phyloP scores from a whole-genome alignment of 805 yeast species.

The Lipomyces kockii region DNA sequence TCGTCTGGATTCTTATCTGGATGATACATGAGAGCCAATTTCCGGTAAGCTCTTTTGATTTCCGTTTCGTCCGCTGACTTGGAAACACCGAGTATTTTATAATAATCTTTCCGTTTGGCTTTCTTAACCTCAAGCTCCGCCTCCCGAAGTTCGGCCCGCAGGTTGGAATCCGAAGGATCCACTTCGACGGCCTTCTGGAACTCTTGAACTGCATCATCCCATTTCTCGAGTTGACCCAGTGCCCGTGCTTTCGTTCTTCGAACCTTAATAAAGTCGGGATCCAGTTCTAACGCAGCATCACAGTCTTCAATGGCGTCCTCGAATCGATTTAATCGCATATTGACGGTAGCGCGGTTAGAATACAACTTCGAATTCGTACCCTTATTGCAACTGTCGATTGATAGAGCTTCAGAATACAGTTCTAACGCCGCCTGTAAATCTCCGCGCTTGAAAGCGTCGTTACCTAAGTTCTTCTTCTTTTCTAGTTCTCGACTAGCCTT shows the following conservation, averaged over 20 bases:
- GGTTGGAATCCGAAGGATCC: constrained; percentile 45
- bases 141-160: constrained; percentile 47
- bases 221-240: constrained; percentile 47
- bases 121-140: constrained; percentile 52
- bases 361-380: constrained; percentile 55
- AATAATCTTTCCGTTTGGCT: constrained; percentile 56
- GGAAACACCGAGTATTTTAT: constrained; percentile 63
- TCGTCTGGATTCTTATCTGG: constrained; percentile 87
- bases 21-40: constrained; percentile 73
- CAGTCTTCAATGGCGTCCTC: constrained; percentile 82
- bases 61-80: constrained; percentile 58
- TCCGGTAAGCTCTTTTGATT: constrained; percentile 78
- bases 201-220: constrained; percentile 48
- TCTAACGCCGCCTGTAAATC: constrained; percentile 68
- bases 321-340: constrained; percentile 74
- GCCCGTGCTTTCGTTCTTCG: constrained; percentile 50
- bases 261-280: constrained; percentile 72
- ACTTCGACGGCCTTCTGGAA: constrained; percentile 47
- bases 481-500: constrained; percentile 46
- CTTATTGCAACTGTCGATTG: constrained; percentile 60
- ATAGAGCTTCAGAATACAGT: constrained; percentile 75
- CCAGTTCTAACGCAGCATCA: constrained; percentile 66
- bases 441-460: constrained; percentile 68
- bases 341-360: constrained; percentile 88
- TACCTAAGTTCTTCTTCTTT: constrained; percentile 58